Evolutionary conservation across 768 basidiomycete species (phyloP), one percentile per base, ranked within the genome.

Genomic region (Pulveroboletus ravenelii): DNA sequence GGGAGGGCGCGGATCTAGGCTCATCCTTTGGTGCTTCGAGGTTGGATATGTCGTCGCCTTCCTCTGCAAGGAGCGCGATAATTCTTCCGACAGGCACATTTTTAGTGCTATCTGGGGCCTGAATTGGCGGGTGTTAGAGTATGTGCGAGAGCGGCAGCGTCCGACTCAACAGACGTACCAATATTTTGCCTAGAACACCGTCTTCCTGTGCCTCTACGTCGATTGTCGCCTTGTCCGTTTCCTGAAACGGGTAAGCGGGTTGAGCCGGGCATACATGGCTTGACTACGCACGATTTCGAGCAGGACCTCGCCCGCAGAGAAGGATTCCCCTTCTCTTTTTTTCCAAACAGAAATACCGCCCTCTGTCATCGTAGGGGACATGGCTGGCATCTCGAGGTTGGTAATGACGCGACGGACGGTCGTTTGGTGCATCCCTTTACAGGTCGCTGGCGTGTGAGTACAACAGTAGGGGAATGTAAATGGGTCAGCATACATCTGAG

Each of bases 171-270:
- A 36, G 30, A 72, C 87, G 47, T 62, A 93, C 93, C 61, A 99
- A 59, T 56, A 98, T 95, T 75, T 91, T 97, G 48, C 87, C 94
- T 64, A 99, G 71, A 14, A 98, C 70, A 56, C 96, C 96, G 61
- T 98, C 94, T 29, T 97, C 95, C 70, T 94, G 94, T 13, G 96
- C 93, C 71, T 99, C 96, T 7, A 99, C 95, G 67, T 99, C 96
- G 63, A 98, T 96, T 2, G 93, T 94, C 14, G 95, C 89, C 70
- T 92, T 92, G 77, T 93, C 90, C 38, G 90, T 93, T 77, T 93
- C 90, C 90, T 93, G 69, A 50, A 48, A 48, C 29, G 25, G 29
- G 39, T 55, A 10, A 50, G 49, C 18, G n/a, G 41, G 39, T 6
- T 48, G 44, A 35, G 15, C 31, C 13, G 36, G 27, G 38, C 40